Percentiles rank a stretch among this genome's conserved stretches.
These are phyloP conservation scores for Fusarium xyrophilum DNA, from an alignment of 2,329 filamentous ascomycete species.

Conservation along the genomic window DNA sequence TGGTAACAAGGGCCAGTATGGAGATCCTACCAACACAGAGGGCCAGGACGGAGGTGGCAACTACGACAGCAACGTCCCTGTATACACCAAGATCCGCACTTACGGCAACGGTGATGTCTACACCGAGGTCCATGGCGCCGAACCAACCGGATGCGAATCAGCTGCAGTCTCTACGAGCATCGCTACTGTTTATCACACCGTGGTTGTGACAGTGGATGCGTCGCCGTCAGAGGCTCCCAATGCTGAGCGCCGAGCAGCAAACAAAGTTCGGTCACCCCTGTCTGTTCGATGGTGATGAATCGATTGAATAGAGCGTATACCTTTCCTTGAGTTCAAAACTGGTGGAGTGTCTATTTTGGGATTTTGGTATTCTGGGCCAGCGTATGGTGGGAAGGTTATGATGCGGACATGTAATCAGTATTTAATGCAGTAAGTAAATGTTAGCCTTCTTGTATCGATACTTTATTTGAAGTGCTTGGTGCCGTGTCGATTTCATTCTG, in stretches of 20 bases:
- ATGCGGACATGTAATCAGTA: conserved; percentile 21
- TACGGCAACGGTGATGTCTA: conserved; percentile 14
- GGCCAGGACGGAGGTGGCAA: not conserved
- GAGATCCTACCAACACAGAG: conserved; percentile 20
- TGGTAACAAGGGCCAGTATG: conserved; percentile 15
- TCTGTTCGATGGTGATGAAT: conserved; percentile 23
- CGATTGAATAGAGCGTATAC: not conserved
- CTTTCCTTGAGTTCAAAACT: conserved; percentile 12
- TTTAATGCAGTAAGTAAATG: conserved; percentile 17
- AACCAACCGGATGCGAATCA: conserved; percentile 35
- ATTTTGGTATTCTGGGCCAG: not conserved
- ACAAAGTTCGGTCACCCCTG: conserved; percentile 23
- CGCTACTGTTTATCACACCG: conserved; percentile 48
- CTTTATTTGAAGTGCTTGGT: not conserved
- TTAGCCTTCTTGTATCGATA: not conserved
- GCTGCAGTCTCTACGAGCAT: conserved; percentile 42
- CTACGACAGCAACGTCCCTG: conserved; percentile 10
- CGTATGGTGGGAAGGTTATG: not conserved
- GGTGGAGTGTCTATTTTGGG: not conserved
- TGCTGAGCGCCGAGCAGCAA: conserved; percentile 1
- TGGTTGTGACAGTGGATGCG: conserved; percentile 43
- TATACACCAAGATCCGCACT: conserved; percentile 32
- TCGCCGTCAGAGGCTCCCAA: conserved; percentile 14
- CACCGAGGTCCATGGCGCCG: conserved; percentile 14
- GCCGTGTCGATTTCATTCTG: too few species aligned